Evolutionary conservation across 2,329 filamentous ascomycete species (phyloP), one percentile per base, ranked within the genome.

Genomic region (Diaporthe citriasiana): DNA sequence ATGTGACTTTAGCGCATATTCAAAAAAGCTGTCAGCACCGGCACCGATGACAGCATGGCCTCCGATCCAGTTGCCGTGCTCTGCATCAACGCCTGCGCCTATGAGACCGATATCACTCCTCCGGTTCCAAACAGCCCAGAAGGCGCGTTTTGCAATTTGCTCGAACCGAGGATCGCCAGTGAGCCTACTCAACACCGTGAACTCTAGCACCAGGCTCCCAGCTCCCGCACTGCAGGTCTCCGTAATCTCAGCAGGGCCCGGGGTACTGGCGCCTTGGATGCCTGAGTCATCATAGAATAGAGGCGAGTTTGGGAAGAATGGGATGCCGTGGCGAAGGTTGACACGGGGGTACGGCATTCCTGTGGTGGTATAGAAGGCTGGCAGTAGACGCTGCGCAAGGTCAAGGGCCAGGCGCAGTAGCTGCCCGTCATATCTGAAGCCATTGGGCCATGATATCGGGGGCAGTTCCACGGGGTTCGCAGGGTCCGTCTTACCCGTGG

Each of bases 141-240:
- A 99, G 0, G 97, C 96, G 73, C 94, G 88, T 83, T 98, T 98
- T 0, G 94, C 96, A 22, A 94, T 88, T 79, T 93, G 91, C 82
- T 99, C 97, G 79, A 97, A 99, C n/a, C 94, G 91, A 13, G 89
- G 85, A 80, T 98, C 94, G 15, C 94, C 95, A 0, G 95, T 97
- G 60, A 99, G 87, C 33, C 97, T 91, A 79, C 95, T 98, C 60
- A 99, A 87, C 0, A 95, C 94, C 0, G 95, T 94, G 78, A 98
- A 98, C 81, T 99, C 97, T 1, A 99, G 89, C 3, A 98, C 94
- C 35, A 99, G 87, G 82, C 95, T 98, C 71, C 95, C 97, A n/a
- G 97, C 97, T 56, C 97, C 97, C 1, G 97, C 97, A 80, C 95
- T 98, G 84, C 97, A 99, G 0, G 95, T 99, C 84, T 98, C 97